Evolutionary conservation across 2,329 filamentous ascomycete species (phyloP), one percentile per base, ranked within the genome.

Genomic region (Paecilomyces variotii): DNA sequence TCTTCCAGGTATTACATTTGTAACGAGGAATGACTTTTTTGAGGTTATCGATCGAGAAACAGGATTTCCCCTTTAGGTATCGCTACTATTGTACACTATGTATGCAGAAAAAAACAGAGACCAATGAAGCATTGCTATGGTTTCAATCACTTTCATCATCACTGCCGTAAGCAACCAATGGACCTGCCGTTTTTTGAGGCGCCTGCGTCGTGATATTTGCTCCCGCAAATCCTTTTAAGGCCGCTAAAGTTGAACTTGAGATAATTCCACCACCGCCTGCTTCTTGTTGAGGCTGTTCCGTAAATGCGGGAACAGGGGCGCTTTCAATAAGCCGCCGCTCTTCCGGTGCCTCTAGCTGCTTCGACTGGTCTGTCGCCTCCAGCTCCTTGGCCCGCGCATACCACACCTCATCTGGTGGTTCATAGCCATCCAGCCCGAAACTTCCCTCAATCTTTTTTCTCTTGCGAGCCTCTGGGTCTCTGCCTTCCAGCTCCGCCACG

Each of bases 381-480:
- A 87, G 72, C 63, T 88, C 86, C 64, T 85, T 84, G 35, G 92
- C 90, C 53, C 89, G 82, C 0, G 91, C 90, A 74, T 92, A 96
- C 83, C 95, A 96, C 27, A 99, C 86, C 62, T 94, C 88, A 70
- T 99, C 94, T 0, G 93, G 92, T 1, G 92, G 92, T 68, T 97
- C 90, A 72, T 97, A 97, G 0, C 92, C 93, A 57, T 93, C 84
- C 53, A 99, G 74, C 0, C 92, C 93, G 70, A 96, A 97, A 25
- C 84, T 87, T 55, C 91, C 91, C 72, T 97, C 91, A 27, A 96
- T 86, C 76, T 90, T 95, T 74, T 93, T 85, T 68, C 92, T 82
- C 78, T 97, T 97, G 70, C 87, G 83, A 49, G 91, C 89, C 66
- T 92, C 90, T 0, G 90, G 89, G 64, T 96, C 91, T 55, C 90